A percentile compares a stretch with the other conserved stretches of the same genome.
Conservation (phyloP, 441 rosid genomes). For the Bruguiera hainesii region DNA sequence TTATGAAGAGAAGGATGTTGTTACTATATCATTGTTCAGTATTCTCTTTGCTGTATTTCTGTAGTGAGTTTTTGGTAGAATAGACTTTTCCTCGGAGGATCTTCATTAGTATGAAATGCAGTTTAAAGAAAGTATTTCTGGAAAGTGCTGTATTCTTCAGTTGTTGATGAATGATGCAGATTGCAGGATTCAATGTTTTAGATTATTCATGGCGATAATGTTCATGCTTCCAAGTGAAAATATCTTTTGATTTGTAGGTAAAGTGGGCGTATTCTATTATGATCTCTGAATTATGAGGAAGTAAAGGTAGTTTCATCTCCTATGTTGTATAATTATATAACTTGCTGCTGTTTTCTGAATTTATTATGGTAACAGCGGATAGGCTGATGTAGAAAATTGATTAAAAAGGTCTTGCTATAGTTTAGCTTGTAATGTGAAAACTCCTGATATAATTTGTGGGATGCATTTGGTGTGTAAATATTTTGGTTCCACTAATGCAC, state of each 20-base stretch:
- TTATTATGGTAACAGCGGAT: constrained; percentile 22
- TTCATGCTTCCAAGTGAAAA: constrained; percentile 77
- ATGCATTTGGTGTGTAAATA: not conserved
- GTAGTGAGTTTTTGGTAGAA: constrained; percentile 3
- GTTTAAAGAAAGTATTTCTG: constrained; percentile 16
- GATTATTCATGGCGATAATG: constrained; percentile 53
- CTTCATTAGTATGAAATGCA: constrained; percentile 14
- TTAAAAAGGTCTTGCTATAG: not conserved
- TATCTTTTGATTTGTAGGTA: constrained; percentile 98
- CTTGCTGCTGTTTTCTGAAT: constrained; percentile 37
- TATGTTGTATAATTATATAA: constrained; percentile 38
- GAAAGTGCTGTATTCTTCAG: constrained; percentile 14
- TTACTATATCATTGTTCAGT: not conserved
- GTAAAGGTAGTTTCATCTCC: constrained; percentile 96
- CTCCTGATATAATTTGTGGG: constrained; percentile 2
- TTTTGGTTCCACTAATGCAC: not conserved
- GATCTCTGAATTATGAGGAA: constrained; percentile 97
- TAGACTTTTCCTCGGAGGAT: constrained; percentile 8
- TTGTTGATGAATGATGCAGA: constrained; percentile 24
- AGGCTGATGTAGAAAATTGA: constrained; percentile 17
- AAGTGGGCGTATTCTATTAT: constrained; percentile 92
- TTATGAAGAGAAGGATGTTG: constrained; percentile 1
- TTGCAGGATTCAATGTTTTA: constrained; percentile 36
- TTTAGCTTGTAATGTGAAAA: not conserved
- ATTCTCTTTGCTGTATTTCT: not conserved